These are phyloP conservation scores for Echinosophora koreensis DNA, from an alignment of 306 rosid genomes.

Conservation along the genomic window DNA sequence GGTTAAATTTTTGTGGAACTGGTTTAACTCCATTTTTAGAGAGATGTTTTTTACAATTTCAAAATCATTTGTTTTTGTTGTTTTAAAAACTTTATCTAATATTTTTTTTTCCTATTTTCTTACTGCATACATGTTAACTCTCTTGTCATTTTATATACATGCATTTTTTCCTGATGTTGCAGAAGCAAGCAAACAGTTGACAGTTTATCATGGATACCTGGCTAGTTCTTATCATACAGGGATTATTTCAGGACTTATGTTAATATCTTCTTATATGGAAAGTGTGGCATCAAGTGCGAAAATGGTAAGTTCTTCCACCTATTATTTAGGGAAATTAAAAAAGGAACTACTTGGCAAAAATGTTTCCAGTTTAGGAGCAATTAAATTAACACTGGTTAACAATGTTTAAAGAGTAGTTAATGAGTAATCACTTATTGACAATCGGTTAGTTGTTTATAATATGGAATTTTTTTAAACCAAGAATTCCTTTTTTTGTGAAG, in stretches of 20 bases:
- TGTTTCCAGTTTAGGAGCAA: not conserved
- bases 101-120: slow-evolving; percentile 21
- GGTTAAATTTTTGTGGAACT: slow-evolving; percentile 24
- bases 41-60: not conserved
- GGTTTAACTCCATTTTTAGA: slow-evolving; percentile 6
- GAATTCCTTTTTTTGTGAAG: not conserved
- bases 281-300: slow-evolving; percentile 65
- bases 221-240: slow-evolving; percentile 97
- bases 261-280: slow-evolving; percentile 83
- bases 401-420: slow-evolving; percentile 6
- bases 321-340: slow-evolving; percentile 31
- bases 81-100: not conserved
- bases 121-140: slow-evolving; percentile 2
- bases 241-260: slow-evolving; percentile 82
- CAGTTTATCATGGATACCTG: slow-evolving; percentile 80
- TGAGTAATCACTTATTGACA: not conserved
- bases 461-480: not conserved
- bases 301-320: slow-evolving; percentile 60
- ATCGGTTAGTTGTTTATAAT: slow-evolving; percentile 8
- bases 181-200: slow-evolving; percentile 65
- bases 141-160: slow-evolving; percentile 6
- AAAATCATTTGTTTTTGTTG: not conserved
- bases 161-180: slow-evolving; percentile 38
- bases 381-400: not conserved
- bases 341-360: not conserved